Base-by-base conservation (phyloP, 768 basidiomycete genomes). In the Trametes coccinea region DNA sequence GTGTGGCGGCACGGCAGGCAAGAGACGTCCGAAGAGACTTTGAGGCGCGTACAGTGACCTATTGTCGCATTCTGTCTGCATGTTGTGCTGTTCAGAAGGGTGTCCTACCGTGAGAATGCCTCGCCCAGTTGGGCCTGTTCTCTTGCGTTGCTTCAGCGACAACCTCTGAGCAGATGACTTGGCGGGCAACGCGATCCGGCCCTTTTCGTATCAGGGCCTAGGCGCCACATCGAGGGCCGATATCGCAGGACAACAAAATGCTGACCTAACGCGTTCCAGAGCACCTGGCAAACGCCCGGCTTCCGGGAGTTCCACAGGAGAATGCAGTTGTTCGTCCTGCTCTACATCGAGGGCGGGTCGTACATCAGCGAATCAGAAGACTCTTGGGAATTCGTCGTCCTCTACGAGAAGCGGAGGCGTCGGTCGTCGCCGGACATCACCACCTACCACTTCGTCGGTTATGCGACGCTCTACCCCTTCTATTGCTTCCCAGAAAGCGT, bases 361-460 rank as follows among this genome's bases (percentile, higher is more conserved):
- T 98, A 94, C 73, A 92, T 99, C 66, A 85, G 89, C 68, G 96
- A 98, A 66, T 92, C 92, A 5, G 96, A 98, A 71, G 90, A 94
- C 22, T 80, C 82, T 1, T 98, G 96, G 96, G 93, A 98, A 72
- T 98, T 98, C 73, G 83, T 87, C 44, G 79, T 93, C 0, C 75
- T 97, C 90, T 97, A 87, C 71, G 93, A 98, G 75, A 92, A 89
- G 68, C 85, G 93, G 33, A 88, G 85, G 70, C 80, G 88, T 62
- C 80, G 72, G 66, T 76, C 73, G 41, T 66, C 77, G 16, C 78
- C 83, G 6, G 75, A 80, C 62, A 78, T 79, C 3, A 65, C 76
- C 13, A 84, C 88, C 5, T 96, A 97, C 74, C 96, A 98, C 76
- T 97, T 98, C 66, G 82, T 90, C 49, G 96, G 96, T 9, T 99